Conservation (phyloP, 2,329 filamentous ascomycete genomes). For the Fusarium circinatum region DNA sequence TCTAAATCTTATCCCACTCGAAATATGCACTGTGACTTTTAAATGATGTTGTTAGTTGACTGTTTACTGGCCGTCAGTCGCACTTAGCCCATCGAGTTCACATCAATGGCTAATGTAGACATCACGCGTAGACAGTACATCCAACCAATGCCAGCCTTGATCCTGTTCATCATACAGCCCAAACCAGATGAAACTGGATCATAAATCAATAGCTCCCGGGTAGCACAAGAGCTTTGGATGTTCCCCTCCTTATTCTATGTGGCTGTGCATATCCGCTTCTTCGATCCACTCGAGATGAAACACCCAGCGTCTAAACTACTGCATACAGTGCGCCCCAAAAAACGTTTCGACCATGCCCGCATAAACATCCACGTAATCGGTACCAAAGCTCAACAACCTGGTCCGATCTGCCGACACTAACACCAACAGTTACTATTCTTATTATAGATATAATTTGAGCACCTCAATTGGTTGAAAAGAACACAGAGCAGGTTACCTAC, state of each 20-base stretch:
- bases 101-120: background rate
- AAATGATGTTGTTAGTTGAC: rapidly evolving
- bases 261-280: background rate
- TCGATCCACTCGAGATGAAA: background rate
- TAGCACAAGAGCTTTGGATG: background rate
- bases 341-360: background rate
- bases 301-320: background rate
- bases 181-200: rapidly evolving
- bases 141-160: background rate
- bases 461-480: background rate
- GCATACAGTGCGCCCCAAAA: background rate
- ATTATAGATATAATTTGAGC: background rate
- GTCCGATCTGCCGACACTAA: background rate
- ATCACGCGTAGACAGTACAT: background rate
- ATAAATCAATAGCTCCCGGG: background rate
- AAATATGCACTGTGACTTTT: background rate
- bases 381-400: background rate
- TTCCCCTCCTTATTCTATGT: background rate
- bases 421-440: background rate
- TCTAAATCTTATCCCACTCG: rapidly evolving
- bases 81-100: background rate
- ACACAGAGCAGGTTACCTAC: background rate
- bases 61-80: background rate
- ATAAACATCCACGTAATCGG: background rate
- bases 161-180: rapidly evolving